phyloP scores from a whole-genome alignment of 306 rosid species.

The Malus sieversii region DNA sequence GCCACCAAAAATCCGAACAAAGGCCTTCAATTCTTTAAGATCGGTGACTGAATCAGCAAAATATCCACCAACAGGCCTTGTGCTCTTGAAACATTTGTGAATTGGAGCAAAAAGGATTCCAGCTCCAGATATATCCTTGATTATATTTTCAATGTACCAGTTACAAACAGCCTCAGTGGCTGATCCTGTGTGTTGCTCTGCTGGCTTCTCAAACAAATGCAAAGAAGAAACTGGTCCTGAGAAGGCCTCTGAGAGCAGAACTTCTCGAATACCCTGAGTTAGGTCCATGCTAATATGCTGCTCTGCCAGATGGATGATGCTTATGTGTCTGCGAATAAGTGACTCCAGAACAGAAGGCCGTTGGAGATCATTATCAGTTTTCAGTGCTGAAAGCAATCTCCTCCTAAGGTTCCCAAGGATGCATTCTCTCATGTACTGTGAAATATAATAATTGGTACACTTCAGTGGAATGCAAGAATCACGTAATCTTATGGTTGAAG shows the following conservation, averaged over 20 bases:
- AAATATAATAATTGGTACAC: slow-evolving; percentile 17
- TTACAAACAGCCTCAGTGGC: slow-evolving; percentile 86
- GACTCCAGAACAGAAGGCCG: slow-evolving; percentile 90
- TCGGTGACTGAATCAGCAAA: slow-evolving; percentile 98
- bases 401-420: slow-evolving; percentile 96
- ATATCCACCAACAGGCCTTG: slow-evolving; percentile 98
- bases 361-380: slow-evolving; percentile 93
- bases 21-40: slow-evolving; percentile 74
- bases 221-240: slow-evolving; percentile 95
- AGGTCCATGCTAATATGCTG: slow-evolving; percentile 99
- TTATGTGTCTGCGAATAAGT: slow-evolving; percentile 69
- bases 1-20: slow-evolving; percentile 86
- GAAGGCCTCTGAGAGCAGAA: slow-evolving; percentile 77
- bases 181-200: slow-evolving; percentile 81
- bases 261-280: slow-evolving; percentile 92
- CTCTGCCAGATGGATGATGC: slow-evolving; percentile 91
- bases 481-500: not conserved
- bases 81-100: slow-evolving; percentile 92
- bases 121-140: slow-evolving; percentile 87
- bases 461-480: slow-evolving; percentile 11
- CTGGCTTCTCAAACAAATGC: slow-evolving; percentile 80
- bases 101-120: slow-evolving; percentile 88
- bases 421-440: slow-evolving; percentile 99
- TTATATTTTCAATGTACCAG: slow-evolving; percentile 94
- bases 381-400: slow-evolving; percentile 86